These are phyloP conservation scores for Barbatosphaeria neglecta DNA, from an alignment of 495 filamentous ascomycete genomes.

Conservation along the genomic window DNA sequence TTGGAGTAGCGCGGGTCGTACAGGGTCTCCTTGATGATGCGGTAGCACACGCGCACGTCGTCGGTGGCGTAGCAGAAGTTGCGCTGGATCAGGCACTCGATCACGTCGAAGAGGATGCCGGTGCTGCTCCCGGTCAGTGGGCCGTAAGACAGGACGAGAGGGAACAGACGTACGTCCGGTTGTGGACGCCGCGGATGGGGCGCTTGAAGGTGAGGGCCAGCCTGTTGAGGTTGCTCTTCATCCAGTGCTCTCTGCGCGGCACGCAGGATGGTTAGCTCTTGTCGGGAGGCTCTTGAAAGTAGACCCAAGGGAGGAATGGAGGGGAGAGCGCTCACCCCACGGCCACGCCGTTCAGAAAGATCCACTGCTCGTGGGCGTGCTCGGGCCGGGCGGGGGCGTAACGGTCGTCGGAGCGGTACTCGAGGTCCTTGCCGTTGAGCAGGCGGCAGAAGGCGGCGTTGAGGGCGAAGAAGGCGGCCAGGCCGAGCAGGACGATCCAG, in stretches of 20 bases:
- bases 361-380: conserved; percentile 53
- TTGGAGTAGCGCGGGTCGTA: conserved; percentile 50
- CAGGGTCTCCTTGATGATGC: conserved; percentile 46
- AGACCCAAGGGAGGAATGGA: background rate
- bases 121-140: conserved; percentile 7
- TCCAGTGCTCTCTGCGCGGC: conserved; percentile 39
- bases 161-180: conserved; percentile 45
- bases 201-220: conserved; percentile 65
- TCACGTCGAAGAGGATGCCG: conserved; percentile 62
- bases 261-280: too few relatives aligned
- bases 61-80: conserved; percentile 60
- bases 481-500: conserved; percentile 29
- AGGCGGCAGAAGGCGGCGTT: conserved; percentile 40
- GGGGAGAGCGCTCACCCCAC: conserved; percentile 35
- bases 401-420: conserved; percentile 28
- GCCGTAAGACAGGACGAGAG: background rate
- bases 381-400: conserved; percentile 29
- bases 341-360: conserved; percentile 62
- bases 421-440: conserved; percentile 35
- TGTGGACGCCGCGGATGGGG: conserved; percentile 69
- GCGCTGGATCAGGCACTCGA: conserved; percentile 69
- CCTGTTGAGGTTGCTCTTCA: conserved; percentile 59
- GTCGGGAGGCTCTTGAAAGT: too few relatives aligned
- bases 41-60: conserved; percentile 49
- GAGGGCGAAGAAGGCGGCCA: conserved; percentile 23